A percentile compares a stretch with the other conserved stretches of the same genome.
These are phyloP conservation scores for Paecilomyces sp. DNA, from an alignment of 2,329 filamentous ascomycete species.

Conservation along the genomic window DNA sequence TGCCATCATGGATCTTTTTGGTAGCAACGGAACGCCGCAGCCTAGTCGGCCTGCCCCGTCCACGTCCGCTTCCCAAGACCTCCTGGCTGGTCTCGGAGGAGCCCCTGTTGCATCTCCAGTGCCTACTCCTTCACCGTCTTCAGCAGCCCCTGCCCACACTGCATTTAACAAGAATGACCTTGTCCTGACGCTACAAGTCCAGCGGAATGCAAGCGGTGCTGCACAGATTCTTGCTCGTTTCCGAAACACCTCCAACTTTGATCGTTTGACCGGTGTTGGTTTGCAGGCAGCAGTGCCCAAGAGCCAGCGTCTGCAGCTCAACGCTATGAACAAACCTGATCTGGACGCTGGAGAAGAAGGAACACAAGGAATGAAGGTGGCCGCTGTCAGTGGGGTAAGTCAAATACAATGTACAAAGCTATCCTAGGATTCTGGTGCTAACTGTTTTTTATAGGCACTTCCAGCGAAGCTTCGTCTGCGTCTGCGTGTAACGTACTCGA, in stretches of 20 bases:
- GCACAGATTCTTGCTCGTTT: conserved; percentile 82
- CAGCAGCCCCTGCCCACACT: conserved; percentile 48
- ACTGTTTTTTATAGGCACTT: conserved; percentile 51
- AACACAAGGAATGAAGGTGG: conserved; percentile 83
- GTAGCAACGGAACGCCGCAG: conserved; percentile 38
- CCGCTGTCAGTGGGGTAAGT: conserved; percentile 82
- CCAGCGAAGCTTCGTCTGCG: conserved; percentile 66
- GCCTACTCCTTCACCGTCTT: conserved; percentile 27
- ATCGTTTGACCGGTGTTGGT: conserved; percentile 64
- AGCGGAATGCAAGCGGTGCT: conserved; percentile 61
- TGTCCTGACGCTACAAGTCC: conserved; percentile 71
- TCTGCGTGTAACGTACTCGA: conserved; percentile 73
- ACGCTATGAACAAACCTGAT: conserved; percentile 78
- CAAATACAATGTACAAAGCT: not conserved
- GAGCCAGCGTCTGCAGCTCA: conserved; percentile 85
- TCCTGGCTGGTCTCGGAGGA: conserved; percentile 37
- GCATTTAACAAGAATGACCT: conserved; percentile 87
- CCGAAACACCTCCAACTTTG: conserved; percentile 63
- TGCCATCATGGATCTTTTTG: conserved; percentile 89
- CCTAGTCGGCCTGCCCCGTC: conserved; percentile 42
- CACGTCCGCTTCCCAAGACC: conserved; percentile 33
- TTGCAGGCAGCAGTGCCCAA: conserved; percentile 95
- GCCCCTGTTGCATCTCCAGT: conserved; percentile 45
- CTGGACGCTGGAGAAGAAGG: conserved; percentile 72
- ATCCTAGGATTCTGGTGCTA: conserved; percentile 16